Base-by-base conservation (phyloP, 2,329 filamentous ascomycete species). In the Alternaria arbusti region DNA sequence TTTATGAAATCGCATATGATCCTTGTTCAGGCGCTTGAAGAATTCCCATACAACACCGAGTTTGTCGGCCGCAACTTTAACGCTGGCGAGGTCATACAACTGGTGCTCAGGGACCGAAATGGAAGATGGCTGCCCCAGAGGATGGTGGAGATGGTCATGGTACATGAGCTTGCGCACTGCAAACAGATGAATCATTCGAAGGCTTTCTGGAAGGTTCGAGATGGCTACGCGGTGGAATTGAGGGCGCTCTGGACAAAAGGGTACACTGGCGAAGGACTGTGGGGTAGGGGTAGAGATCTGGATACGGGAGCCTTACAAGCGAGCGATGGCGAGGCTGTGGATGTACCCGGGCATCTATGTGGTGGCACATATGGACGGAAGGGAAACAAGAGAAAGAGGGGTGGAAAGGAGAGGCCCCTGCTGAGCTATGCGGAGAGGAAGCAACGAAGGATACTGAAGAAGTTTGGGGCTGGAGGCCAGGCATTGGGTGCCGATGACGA, bases 121-220 rank as follows among this genome's bases (percentile, higher is more conserved):
- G 84, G 84, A 8, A 70, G 78, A 62, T 97, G 93, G 93, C 83
- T 97, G 22, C 91, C 92, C 0, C 94, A 96, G 74, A 85, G 88
- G 65, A 93, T 94, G 74, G 91, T 97, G 15, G 92, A 96, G 80
- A 95, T 96, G 91, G 92, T 96, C 69, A 96, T 97, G 93, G 94
- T 96, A 88, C 93, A 97, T 77, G 92, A 96, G 74, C 83, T 96
- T 28, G 93, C 93, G 4, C 93, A 96, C 78, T 94, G 91, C 84
- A 91, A 92, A 78, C 90, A 97, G 77, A 97, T 97, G 94, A 96
- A 97, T 78, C 93, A 97, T 77, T 91, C 89, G 2, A 86, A 87
- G 59, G 88, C 87, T 3, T 97, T 97, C 74, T 97, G 93, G 93
- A 86, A 87, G 10, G 90, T 94, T 17, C 84, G 93, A 50, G 91